Conservation (phyloP, 1,139 yeast species). For the Starmera stellimalicola region DNA sequence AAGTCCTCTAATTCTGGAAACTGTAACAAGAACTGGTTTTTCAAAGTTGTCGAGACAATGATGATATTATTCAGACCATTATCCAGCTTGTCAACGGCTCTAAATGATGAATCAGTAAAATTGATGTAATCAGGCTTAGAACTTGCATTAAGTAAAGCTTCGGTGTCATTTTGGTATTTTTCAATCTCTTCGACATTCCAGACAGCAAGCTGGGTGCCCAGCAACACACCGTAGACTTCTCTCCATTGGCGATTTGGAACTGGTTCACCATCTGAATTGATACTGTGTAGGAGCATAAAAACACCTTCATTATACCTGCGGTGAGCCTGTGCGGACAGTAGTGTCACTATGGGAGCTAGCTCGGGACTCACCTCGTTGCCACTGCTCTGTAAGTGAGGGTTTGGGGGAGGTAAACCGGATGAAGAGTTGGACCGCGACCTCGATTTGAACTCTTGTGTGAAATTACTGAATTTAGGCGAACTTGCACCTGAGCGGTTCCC, state of each 20-base stretch:
- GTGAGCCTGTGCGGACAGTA: constrained; percentile 62
- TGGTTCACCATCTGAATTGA: constrained; percentile 79
- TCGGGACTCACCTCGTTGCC: constrained; percentile 39
- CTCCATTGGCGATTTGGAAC: constrained; percentile 73
- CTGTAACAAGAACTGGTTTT: constrained; percentile 78
- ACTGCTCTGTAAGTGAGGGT: constrained; percentile 1
- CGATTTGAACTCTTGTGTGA: neutral
- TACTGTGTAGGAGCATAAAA: constrained; percentile 61
- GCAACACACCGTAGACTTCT: constrained; percentile 84
- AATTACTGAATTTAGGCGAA: constrained; percentile 1
- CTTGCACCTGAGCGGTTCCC: constrained; percentile 1
- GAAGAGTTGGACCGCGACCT: constrained; percentile 7
- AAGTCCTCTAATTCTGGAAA: constrained; percentile 52
- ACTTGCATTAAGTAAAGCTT: constrained; percentile 42
- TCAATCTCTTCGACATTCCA: constrained; percentile 85
- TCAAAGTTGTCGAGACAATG: constrained; percentile 82
- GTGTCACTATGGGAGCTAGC: constrained; percentile 64
- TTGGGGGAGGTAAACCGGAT: neutral
- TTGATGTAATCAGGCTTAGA: constrained; percentile 83
- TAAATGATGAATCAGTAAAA: constrained; percentile 84
- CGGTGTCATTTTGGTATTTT: constrained; percentile 37
- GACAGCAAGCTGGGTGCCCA: constrained; percentile 84
- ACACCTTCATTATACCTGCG: constrained; percentile 70
- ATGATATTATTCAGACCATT: constrained; percentile 50
- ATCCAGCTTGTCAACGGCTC: constrained; percentile 41